A percentile compares a stretch with the other conserved stretches of the same genome.
phyloP scores from a whole-genome alignment of 2,329 filamentous ascomycete genomes.

The Lasiodiplodia citricola region DNA sequence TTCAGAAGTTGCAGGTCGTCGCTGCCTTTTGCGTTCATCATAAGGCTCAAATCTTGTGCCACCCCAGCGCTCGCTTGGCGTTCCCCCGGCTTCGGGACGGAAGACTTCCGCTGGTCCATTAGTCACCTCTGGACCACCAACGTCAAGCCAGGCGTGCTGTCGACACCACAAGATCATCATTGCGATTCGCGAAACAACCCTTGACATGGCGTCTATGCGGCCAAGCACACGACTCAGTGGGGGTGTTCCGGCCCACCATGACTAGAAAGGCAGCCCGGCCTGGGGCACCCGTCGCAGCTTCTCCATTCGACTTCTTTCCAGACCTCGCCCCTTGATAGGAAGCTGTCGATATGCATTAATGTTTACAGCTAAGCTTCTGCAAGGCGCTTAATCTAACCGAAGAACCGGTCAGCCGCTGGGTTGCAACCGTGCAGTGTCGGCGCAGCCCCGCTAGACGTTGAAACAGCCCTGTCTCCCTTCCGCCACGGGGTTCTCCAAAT shows the following conservation, averaged over 20 bases:
- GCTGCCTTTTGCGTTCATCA: no score
- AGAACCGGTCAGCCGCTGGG: background rate
- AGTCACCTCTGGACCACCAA: background rate
- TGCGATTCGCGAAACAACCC: constrained; percentile 2
- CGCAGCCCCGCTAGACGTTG: background rate
- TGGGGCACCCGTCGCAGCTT: background rate
- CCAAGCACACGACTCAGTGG: constrained; percentile 11
- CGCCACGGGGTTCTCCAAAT: background rate
- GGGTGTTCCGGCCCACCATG: background rate
- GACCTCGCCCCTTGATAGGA: background rate
- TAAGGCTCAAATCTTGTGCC: no score
- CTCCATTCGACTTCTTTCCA: constrained; percentile 1
- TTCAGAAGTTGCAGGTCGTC: no score
- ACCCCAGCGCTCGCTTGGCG: background rate
- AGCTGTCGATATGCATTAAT: background rate
- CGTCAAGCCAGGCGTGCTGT: constrained; percentile 5
- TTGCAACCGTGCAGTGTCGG: background rate
- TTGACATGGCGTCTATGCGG: background rate
- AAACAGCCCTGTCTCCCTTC: background rate
- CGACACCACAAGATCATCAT: constrained; percentile 10
- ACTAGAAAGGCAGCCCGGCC: constrained; percentile 8
- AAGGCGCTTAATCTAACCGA: background rate
- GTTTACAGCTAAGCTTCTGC: background rate
- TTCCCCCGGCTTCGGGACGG: background rate
- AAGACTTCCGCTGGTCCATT: constrained; percentile 5